Percentiles rank a stretch among this genome's conserved stretches.
Conservation (phyloP, 1,284 basidiomycete genomes). For the Phylloporus gajari region DNA sequence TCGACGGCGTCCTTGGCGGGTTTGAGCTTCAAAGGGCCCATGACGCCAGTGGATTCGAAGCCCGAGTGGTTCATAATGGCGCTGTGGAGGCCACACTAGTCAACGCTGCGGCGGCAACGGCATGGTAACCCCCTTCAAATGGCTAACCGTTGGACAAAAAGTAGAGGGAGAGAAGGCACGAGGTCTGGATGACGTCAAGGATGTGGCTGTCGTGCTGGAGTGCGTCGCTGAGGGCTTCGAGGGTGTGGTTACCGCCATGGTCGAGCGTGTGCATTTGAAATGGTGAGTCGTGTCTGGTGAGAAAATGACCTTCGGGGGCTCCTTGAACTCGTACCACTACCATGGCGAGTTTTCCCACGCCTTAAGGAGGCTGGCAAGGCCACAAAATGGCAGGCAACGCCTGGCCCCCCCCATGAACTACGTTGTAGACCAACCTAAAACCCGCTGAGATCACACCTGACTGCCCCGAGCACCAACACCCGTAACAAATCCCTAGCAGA, state of each 20-base stretch:
- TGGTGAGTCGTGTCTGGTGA: no score
- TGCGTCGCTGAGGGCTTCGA: constrained; percentile 68
- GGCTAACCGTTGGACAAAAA: no score
- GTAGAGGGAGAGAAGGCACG: constrained; percentile 76
- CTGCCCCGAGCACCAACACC: no score
- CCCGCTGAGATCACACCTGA: no score
- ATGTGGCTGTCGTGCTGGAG: constrained; percentile 63
- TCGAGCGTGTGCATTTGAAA: no score
- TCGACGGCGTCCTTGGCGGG: constrained; percentile 65
- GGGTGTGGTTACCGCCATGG: constrained; percentile 51
- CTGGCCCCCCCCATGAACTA: no score
- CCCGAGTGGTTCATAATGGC: constrained; percentile 50
- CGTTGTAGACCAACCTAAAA: no score
- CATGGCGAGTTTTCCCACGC: not conserved
- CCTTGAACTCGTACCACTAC: not conserved
- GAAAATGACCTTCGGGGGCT: no score
- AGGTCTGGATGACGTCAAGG: no score
- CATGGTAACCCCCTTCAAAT: constrained; percentile 78
- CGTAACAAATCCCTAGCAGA: no score
- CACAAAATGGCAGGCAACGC: not conserved
- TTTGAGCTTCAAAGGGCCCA: constrained; percentile 61
- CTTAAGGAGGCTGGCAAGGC: not conserved
- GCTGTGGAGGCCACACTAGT: constrained; percentile 73
- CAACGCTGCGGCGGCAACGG: constrained; percentile 72
- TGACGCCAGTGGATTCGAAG: constrained; percentile 47